Evolutionary conservation across 2,329 filamentous ascomycete genomes (phyloP).

Genomic region (Scytalidium lignicola): DNA sequence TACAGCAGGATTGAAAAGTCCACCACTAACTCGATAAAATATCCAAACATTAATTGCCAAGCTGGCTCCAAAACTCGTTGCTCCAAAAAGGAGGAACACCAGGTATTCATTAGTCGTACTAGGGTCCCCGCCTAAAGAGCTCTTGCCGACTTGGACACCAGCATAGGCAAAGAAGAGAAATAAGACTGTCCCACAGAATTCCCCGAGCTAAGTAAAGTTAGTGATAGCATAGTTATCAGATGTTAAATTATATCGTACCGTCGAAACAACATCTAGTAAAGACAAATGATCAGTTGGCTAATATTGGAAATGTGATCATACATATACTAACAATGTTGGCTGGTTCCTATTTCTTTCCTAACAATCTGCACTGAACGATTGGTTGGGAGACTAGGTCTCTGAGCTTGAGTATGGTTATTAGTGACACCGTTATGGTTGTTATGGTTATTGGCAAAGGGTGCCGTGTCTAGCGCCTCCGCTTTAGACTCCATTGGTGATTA

Average conservation of each 20-base stretch:
- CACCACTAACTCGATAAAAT: conserved; percentile 47
- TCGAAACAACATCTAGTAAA: background rate
- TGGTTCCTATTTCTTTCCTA: background rate
- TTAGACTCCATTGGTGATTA: too few species aligned
- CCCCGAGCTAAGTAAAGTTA: conserved; percentile 10
- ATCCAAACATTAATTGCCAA: conserved; percentile 51
- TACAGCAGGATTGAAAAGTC: conserved; percentile 30
- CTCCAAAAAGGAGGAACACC: background rate
- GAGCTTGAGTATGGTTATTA: too few species aligned
- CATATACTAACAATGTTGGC: background rate
- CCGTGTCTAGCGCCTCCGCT: too few species aligned
- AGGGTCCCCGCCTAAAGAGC: conserved; percentile 6
- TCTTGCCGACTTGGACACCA: conserved; percentile 24
- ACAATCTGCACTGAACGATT: background rate
- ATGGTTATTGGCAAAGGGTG: too few species aligned
- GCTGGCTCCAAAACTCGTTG: conserved; percentile 24
- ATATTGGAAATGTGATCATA: background rate
- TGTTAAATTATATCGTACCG: background rate
- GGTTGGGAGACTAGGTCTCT: background rate
- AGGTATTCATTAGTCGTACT: background rate
- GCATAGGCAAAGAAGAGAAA: conserved; percentile 31
- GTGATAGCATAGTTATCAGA: background rate
- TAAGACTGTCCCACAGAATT: conserved; percentile 30
- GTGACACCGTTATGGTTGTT: too few species aligned
- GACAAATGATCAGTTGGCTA: background rate